These are phyloP conservation scores for Colletotrichum aenigma DNA, from an alignment of 2,329 filamentous ascomycete species.

Conservation along the genomic window DNA sequence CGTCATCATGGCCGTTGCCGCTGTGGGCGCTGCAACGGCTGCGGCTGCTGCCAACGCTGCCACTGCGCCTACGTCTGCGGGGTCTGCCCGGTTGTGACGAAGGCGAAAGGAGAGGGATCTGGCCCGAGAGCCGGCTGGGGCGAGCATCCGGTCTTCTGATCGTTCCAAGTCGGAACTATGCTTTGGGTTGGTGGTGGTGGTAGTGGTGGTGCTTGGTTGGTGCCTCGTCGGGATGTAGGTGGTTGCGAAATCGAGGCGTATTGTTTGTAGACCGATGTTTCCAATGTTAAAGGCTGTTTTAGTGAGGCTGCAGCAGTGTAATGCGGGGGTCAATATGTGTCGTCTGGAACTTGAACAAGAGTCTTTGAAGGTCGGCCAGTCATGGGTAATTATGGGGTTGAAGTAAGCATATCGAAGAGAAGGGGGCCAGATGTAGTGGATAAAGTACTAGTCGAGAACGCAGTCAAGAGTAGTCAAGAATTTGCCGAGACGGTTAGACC, in stretches of 20 bases:
- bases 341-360: background rate
- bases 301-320: background rate
- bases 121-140: conserved; percentile 8
- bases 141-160: conserved; percentile 8
- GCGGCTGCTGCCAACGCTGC: background rate
- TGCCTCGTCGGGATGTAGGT: background rate
- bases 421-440: background rate
- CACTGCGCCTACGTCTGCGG: background rate
- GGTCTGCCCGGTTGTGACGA: conserved; percentile 6
- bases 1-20: conserved; percentile 14
- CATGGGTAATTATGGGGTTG: background rate
- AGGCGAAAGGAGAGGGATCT: conserved; percentile 7
- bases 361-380: background rate
- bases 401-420: background rate
- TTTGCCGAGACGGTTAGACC: background rate
- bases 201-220: background rate
- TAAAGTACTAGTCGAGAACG: background rate
- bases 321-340: background rate
- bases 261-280: background rate
- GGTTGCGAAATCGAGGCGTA: background rate
- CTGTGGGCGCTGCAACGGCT: background rate
- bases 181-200: background rate
- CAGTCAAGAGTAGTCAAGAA: background rate
- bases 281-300: background rate
- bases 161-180: background rate